Evolutionary conservation across 352 stramenopile genomes (phyloP), one percentile per base, ranked within the genome.

Genomic region (Blastocystis sp.): DNA sequence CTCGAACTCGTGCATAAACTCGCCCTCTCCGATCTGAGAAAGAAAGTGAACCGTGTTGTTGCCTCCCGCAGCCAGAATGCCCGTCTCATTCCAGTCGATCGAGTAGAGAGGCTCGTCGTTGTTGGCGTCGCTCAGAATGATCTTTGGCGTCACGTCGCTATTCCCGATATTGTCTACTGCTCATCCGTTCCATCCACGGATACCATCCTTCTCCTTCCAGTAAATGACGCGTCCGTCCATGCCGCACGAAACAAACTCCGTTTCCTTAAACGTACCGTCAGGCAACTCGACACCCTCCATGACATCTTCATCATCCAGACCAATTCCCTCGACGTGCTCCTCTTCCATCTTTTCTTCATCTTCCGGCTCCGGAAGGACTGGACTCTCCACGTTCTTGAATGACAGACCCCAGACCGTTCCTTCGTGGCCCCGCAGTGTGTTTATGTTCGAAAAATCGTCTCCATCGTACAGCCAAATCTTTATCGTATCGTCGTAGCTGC

Each of bases 401-500:
- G 91, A 90, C 1, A 97, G 73, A 14, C 90, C 92, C 95, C 95
- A 98, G 14, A 98, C 94, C n/a, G 94, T 98, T 14, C 93, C 94
- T 8, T 88, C 89, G 88, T 98, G 94, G 85, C 92, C 91, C 36
- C 89, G 90, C 6, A 98, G 88, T 6, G 93, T 97, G 72, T 94
- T 88, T 56, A 93, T 93, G 90, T 94, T 97, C 86, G 94, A 97
- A 94, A 94, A 98, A 88, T 98, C 95, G 48, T 97, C 94, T 78
- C 87, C 92, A 88, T 97, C 96, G 78, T 96, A 92, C 0, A 92
- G 92, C 95, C 95, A 98, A 8, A 97, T 87, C 84, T 93, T 94
- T 29, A 98, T 91, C 0, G 93, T 97, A 87, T 97, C 92, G 86
- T 98, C 95, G 88, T 98, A 98, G 86, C 93, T 97, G 24, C 90